Conservation (phyloP, 768 basidiomycete genomes). For the Leccinum disarticulatum region DNA sequence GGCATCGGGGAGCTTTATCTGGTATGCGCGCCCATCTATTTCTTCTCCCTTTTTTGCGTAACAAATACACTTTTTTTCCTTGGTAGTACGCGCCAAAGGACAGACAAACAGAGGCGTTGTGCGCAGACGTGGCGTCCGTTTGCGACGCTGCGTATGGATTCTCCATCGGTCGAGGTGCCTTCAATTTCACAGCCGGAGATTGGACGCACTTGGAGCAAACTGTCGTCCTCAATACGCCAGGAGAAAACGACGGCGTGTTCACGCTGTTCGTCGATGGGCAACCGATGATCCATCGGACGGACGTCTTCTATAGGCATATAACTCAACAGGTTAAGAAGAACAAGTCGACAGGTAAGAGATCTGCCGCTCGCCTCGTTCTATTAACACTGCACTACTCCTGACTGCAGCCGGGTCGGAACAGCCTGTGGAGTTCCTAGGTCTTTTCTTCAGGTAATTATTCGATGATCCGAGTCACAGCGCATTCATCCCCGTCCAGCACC, state of each 20-base stretch:
- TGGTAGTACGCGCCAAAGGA: constrained; percentile 73
- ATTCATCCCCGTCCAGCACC: constrained; percentile 43
- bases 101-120: constrained; percentile 60
- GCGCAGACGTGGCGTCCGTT: constrained; percentile 55
- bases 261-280: constrained; percentile 61
- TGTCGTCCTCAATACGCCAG: constrained; percentile 72
- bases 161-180: constrained; percentile 73
- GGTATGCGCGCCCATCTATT: constrained; percentile 38
- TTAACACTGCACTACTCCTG: background rate
- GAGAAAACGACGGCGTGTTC: constrained; percentile 65
- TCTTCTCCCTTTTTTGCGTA: background rate
- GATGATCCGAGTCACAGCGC: background rate
- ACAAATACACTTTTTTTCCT: background rate
- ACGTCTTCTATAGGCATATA: constrained; percentile 61
- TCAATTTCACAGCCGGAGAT: constrained; percentile 54
- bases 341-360: constrained; percentile 5
- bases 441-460: constrained; percentile 76
- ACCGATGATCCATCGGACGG: constrained; percentile 49
- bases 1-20: constrained; percentile 79
- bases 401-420: background rate
- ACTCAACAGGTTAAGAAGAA: constrained; percentile 7
- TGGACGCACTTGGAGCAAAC: constrained; percentile 78
- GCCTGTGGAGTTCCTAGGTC: constrained; percentile 43
- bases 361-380: background rate
- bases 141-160: constrained; percentile 71